Percentiles rank a stretch among this genome's conserved stretches.
Conservation (phyloP, 805 yeast species). For the Metschnikowia santaceciliae region DNA sequence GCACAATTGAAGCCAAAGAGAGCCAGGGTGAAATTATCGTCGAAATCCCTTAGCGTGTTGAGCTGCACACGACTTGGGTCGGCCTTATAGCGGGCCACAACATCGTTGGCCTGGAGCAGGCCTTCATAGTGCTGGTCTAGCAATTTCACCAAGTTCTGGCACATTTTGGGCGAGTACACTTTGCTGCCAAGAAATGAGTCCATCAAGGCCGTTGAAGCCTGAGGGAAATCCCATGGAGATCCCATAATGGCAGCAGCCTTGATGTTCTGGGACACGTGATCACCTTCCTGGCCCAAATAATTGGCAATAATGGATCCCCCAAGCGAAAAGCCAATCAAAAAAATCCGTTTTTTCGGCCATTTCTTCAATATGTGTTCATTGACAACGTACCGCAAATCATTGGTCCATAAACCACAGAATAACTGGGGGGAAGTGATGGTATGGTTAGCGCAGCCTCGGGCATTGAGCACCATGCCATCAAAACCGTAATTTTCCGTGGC, state of each 20-base stretch:
- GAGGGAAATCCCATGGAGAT: constrained; percentile 70
- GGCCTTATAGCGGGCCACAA: constrained; percentile 24
- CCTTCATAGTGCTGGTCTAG: constrained; percentile 30
- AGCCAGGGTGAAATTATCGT: constrained; percentile 56
- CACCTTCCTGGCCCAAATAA: constrained; percentile 62
- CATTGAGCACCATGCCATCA: constrained; percentile 59
- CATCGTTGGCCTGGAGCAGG: constrained; percentile 20
- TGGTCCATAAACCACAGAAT: constrained; percentile 66
- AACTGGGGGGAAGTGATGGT: constrained; percentile 65
- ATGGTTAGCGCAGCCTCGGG: constrained; percentile 77
- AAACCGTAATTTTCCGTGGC: constrained; percentile 42
- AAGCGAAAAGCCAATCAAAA: constrained; percentile 64
- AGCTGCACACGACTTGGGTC: constrained; percentile 31
- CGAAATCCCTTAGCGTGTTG: constrained; percentile 52
- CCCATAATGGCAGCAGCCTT: constrained; percentile 59
- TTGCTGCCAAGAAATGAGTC: constrained; percentile 38
- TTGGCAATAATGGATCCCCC: constrained; percentile 68
- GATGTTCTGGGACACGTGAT: constrained; percentile 45
- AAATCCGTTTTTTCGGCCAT: constrained; percentile 63
- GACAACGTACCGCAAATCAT: constrained; percentile 60
- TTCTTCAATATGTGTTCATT: constrained; percentile 44
- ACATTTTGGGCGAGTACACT: constrained; percentile 42
- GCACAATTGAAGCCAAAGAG: constrained; percentile 62
- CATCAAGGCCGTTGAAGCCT: constrained; percentile 41
- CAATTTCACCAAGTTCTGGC: constrained; percentile 33